These are phyloP conservation scores for Chaetomium globosum DNA, from an alignment of 2,329 filamentous ascomycete genomes.

Conservation along the genomic window DNA sequence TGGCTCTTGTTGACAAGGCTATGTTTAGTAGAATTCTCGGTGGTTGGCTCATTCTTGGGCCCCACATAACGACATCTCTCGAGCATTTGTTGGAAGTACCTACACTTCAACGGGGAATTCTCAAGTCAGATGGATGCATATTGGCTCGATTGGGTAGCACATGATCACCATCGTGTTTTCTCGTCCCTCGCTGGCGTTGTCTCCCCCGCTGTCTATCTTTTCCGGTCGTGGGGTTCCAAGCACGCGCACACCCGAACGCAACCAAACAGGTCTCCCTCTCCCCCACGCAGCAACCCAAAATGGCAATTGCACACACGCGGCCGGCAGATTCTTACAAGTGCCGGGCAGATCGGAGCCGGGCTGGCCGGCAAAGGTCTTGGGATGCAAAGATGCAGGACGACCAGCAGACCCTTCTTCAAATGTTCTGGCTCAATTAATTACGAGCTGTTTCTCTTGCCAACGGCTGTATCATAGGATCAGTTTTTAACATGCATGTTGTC, in stretches of 20 bases:
- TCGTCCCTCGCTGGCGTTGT: neutral
- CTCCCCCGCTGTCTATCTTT: conserved; percentile 6
- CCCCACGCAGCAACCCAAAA: conserved; percentile 14
- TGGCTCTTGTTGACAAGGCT: no score
- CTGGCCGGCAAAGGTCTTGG: neutral
- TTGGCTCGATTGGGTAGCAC: neutral
- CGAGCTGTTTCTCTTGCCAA: neutral
- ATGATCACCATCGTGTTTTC: neutral
- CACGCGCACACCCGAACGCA: neutral
- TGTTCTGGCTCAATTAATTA: neutral
- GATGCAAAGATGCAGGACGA: neutral
- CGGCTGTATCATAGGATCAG: conserved; percentile 10
- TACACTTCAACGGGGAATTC: no score
- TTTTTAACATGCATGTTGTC: conserved; percentile 16
- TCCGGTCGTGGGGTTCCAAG: conserved; percentile 5
- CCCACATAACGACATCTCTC: no score
- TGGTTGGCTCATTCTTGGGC: no score
- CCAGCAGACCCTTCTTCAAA: neutral
- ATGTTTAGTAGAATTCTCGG: no score
- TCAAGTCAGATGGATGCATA: no score
- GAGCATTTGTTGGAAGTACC: no score
- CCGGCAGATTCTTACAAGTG: conserved; percentile 3
- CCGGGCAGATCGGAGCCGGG: neutral
- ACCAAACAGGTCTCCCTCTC: conserved; percentile 10
- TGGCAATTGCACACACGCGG: conserved; percentile 8